phyloP scores from a whole-genome alignment of 805 yeast genomes.

The Starmerella sirachaensis region DNA sequence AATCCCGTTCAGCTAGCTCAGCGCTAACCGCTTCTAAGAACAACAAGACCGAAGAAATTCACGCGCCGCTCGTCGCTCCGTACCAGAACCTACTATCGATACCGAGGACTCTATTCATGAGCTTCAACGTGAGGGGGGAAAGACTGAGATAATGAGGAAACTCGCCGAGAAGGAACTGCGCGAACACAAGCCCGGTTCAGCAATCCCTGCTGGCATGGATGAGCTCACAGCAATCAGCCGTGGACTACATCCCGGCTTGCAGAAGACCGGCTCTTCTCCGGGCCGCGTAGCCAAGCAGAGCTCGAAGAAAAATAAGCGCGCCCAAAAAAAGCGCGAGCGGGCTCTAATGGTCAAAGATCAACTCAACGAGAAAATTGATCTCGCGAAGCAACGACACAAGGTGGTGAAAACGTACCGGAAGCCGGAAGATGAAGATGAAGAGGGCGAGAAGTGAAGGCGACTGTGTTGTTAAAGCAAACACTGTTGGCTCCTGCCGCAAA shows the following conservation, averaged over 20 bases:
- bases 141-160: conserved; percentile 14
- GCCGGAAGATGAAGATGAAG: conserved; percentile 11
- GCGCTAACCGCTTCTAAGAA: conserved; percentile 1
- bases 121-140: conserved; percentile 4
- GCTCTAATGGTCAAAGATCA: conserved; percentile 23
- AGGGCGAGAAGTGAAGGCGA: neutral
- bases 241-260: conserved; percentile 13
- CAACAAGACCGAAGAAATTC: conserved; percentile 15
- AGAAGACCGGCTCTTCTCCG: neutral
- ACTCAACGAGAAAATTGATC: conserved; percentile 24
- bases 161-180: conserved; percentile 17
- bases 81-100: conserved; percentile 9
- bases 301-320: conserved; percentile 15
- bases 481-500: too few species aligned
- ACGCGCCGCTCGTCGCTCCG: conserved; percentile 20
- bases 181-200: neutral
- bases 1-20: too few species aligned
- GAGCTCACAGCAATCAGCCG: conserved; percentile 14
- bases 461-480: neutral
- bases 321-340: conserved; percentile 13
- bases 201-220: conserved; percentile 8
- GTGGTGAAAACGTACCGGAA: conserved; percentile 21
- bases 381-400: conserved; percentile 23
- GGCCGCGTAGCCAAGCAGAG: conserved; percentile 2
- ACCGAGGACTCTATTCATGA: neutral